A percentile compares a stretch with the other conserved stretches of the same genome.
Evolutionary conservation across 2,329 filamentous ascomycete species (phyloP).

Genomic region (Graphilbum sp.): DNA sequence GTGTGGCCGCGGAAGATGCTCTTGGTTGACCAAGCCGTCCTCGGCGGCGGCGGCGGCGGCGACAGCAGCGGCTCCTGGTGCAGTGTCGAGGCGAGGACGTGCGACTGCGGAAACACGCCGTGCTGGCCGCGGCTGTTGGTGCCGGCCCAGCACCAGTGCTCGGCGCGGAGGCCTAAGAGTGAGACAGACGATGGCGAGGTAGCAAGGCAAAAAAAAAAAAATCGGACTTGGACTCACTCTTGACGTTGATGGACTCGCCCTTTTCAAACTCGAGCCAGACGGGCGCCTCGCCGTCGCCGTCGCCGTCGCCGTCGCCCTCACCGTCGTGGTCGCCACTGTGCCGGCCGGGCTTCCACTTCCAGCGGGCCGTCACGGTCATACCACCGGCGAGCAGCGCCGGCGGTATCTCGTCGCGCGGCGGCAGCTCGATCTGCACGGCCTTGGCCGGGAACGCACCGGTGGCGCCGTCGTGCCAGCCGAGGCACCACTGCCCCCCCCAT

Average conservation of each 20-base stretch:
- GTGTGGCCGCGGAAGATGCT: slow-evolving; percentile 6
- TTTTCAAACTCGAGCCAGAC: slow-evolving; percentile 47
- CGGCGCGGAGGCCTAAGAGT: slow-evolving; percentile 13
- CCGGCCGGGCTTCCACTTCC: slow-evolving; percentile 29
- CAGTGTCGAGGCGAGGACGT: slow-evolving; percentile 8
- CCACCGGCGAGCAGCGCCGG: slow-evolving; percentile 25
- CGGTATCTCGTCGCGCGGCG: slow-evolving; percentile 28
- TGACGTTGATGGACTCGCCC: slow-evolving; percentile 50
- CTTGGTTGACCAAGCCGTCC: slow-evolving; percentile 5
- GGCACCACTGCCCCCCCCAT: slow-evolving; percentile 39
- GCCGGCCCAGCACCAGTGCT: slow-evolving; percentile 21
- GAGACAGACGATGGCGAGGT: too few relatives aligned
- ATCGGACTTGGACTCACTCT: slow-evolving; percentile 23
- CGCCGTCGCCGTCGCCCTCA: slow-evolving; percentile 15
- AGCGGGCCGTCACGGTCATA: slow-evolving; percentile 31
- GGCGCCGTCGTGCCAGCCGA: slow-evolving; percentile 38
- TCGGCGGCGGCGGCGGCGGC: slow-evolving; percentile 3
- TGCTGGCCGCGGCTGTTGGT: slow-evolving; percentile 18
- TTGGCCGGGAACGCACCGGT: slow-evolving; percentile 33
- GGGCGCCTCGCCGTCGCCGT: slow-evolving; percentile 16
- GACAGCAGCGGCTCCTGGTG: slow-evolving; percentile 7
- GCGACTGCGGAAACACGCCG: slow-evolving; percentile 17
- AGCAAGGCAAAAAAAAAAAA: not conserved
- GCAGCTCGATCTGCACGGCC: slow-evolving; percentile 29
- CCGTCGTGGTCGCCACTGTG: not conserved